Evolutionary conservation across 2,329 filamentous ascomycete genomes (phyloP).

Genomic region (Bisporella sp.): DNA sequence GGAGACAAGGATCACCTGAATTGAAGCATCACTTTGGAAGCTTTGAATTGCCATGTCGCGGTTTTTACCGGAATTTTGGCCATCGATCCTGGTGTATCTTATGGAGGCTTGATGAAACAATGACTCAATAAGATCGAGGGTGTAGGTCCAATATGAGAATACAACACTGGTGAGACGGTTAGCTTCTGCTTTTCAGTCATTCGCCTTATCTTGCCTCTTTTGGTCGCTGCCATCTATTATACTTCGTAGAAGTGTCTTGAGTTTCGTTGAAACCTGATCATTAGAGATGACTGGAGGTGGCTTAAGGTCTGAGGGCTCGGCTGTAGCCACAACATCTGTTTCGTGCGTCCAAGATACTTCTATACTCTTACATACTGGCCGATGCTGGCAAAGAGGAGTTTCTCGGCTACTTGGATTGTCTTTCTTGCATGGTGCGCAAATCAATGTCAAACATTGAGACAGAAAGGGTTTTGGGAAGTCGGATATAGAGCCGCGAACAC

Average conservation of each 20-base stretch:
- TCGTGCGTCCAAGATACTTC: too few relatives aligned
- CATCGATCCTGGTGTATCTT: slow-evolving; percentile 37
- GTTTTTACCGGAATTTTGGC: slow-evolving; percentile 36
- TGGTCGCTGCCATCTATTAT: neutral
- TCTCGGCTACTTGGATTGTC: too few relatives aligned
- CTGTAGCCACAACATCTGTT: too few relatives aligned
- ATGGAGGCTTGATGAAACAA: slow-evolving; percentile 32
- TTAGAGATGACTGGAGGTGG: slow-evolving; percentile 13
- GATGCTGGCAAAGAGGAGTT: too few relatives aligned
- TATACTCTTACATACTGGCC: too few relatives aligned
- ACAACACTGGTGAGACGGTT: slow-evolving; percentile 32
- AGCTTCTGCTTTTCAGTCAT: slow-evolving; percentile 2
- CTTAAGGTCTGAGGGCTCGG: too few relatives aligned
- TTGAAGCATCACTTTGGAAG: slow-evolving; percentile 32
- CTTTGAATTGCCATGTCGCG: slow-evolving; percentile 32
- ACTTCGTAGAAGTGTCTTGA: slow-evolving; percentile 5
- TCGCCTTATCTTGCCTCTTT: slow-evolving; percentile 30
- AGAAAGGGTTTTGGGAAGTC: too few relatives aligned
- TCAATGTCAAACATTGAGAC: too few relatives aligned
- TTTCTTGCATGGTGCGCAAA: too few relatives aligned
- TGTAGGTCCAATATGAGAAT: slow-evolving; percentile 44
- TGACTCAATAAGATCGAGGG: slow-evolving; percentile 37
- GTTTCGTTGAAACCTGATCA: slow-evolving; percentile 7
- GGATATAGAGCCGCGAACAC: neutral
- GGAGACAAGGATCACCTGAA: slow-evolving; percentile 27